These are phyloP conservation scores for Vigna reflexopilosa DNA, from an alignment of 306 rosid species.

Conservation along the genomic window DNA sequence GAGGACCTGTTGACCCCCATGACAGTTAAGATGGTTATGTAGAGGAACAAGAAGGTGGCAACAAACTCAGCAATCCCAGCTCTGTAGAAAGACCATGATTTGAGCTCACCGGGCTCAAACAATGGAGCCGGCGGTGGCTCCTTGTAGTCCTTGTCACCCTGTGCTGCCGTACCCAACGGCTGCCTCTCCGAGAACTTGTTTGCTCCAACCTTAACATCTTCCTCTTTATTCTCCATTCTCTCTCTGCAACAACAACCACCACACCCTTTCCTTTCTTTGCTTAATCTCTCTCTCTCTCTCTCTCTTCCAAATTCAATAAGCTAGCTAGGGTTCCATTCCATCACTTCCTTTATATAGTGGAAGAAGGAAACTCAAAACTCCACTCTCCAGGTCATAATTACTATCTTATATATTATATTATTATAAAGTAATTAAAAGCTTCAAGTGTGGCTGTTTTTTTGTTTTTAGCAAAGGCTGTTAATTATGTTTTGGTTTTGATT, in stretches of 20 bases:
- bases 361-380: not conserved
- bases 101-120: constrained; percentile 83
- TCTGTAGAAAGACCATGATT: constrained; percentile 91
- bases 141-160: constrained; percentile 82
- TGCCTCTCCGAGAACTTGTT: constrained; percentile 82
- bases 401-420: no score
- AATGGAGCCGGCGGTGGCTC: constrained; percentile 87
- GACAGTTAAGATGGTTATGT: constrained; percentile 82
- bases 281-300: not conserved
- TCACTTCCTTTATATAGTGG: constrained; percentile 48
- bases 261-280: not conserved
- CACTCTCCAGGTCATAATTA: not conserved
- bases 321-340: not conserved
- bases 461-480: constrained; percentile 36
- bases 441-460: constrained; percentile 9
- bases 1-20: constrained; percentile 68
- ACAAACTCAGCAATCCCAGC: constrained; percentile 93
- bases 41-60: constrained; percentile 92
- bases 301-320: constrained; percentile 8
- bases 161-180: constrained; percentile 80
- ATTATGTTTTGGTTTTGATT: constrained; percentile 12
- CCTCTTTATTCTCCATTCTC: constrained; percentile 66
- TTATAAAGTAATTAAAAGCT: not conserved
- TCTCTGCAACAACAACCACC: no score
- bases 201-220: constrained; percentile 90